Base-by-base conservation (phyloP, 257 asterid genomes). In the Solanum sitiens region DNA sequence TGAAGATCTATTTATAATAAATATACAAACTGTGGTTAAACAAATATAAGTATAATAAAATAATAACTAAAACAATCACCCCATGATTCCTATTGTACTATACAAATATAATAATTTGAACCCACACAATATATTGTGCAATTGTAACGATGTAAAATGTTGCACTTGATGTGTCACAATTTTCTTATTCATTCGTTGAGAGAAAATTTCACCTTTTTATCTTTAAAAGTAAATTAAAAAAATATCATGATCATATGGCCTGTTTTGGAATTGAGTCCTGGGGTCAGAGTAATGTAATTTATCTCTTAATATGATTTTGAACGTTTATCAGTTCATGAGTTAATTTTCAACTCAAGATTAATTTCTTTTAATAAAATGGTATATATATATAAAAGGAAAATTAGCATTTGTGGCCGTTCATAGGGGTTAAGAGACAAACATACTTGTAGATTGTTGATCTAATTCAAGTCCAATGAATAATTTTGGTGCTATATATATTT, bases 401-500 rank as follows among this genome's bases (percentile, higher is more conserved):
- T 15, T 40, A 42, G 45, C 4, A n/a, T 67, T 67, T 88, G 25
- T 87, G 88, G 70, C 88, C 91, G 86, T 86, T 83, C 75, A 86
- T 84, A 82, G 87, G 84, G 87, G 90, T 85, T 73, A 85, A 11
- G 67, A 59, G 27, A 20, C 67, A 20, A 59, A 20, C 12, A 6
- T 59, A 18, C 2, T 56, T 56, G 71, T 42, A 53, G 33, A n/a
- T 65, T 59, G 68, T 39, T 53, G 40, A 88, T 75, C 85, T 35
- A 23, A 25, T 39, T 71, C 67, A 35, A 68, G 77, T 87, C 90
- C 88, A 87, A 6, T 83, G 93, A 89, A 88, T 68, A 56, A 77
- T 72, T 86, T 87, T 75, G n/a, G 4, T 23, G 77, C 77, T 30
- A 56, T 86, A 30, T 30, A 70, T 86, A 30, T 90, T 89, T 88